Base-by-base conservation (phyloP, 2,329 filamentous ascomycete genomes). In the Aspergillus costaricaensis region DNA sequence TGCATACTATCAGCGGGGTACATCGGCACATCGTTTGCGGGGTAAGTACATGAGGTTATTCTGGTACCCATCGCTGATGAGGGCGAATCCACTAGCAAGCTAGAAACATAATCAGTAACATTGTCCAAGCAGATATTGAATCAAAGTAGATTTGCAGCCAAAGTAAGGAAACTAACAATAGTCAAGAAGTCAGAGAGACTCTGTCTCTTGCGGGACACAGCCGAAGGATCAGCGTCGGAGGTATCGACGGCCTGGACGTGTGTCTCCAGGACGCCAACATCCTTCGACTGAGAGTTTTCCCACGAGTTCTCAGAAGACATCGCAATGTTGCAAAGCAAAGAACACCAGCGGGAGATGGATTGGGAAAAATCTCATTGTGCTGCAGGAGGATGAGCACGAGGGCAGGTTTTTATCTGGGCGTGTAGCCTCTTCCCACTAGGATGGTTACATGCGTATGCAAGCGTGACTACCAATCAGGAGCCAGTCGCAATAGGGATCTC, bases 31-130 rank as follows among this genome's bases (percentile, higher is more conserved):
- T 47, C 5, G 53, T n/a, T 5, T n/a, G 52, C 21, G 14, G 39
- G 23, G 25, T 14, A 30, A 12, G 15, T 47, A 55, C 53, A 55
- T 55, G 39, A 55, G 43, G 7, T 55, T 55, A 27, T 55, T 55
- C 27, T 55, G 53, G n/a, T 55, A 55, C 17, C 53, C 53, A 55
- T 55, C 53, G n/a, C 53, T 55, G 25, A 55, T 55, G 8, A 55
- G n/a, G 27, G 53, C 53, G 21, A 55, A 55, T 15, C 53, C 53
- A 36, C 53, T 55, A 9, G 53, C 53, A 5, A 55, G n/a, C 53
- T 55, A 36, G n/a, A 14, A 14, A n/a, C 9, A 9, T 9, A 2
- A n/a, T 50, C 47, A 30, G 47, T 10, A 32, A 32, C 30, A 1
- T 14, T 36, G 2, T 9, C 6, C 15, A 9, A 2, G 17, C 2